Conservation (phyloP, 1,284 basidiomycete genomes). For the Coriolopsis trogii region DNA sequence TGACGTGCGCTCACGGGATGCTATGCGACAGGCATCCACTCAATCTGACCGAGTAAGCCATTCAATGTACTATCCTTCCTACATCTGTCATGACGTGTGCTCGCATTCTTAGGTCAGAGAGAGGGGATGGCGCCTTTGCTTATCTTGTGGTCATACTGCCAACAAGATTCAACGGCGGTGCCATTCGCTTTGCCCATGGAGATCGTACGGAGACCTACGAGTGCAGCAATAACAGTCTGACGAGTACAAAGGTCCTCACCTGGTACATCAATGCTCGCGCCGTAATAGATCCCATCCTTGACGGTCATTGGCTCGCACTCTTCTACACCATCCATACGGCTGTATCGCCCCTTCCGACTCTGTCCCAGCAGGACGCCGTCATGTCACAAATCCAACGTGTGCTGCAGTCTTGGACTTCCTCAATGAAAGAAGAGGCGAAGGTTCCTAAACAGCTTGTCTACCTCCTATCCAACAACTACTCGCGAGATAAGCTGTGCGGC, state of each 20-base stretch:
- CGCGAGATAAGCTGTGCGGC: not conserved
- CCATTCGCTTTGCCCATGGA: conserved; percentile 43
- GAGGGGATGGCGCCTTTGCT: conserved; percentile 46
- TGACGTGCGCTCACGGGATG: too few relatives aligned
- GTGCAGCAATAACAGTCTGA: conserved; percentile 30
- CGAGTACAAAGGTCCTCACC: conserved; percentile 40
- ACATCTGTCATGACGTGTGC: too few relatives aligned
- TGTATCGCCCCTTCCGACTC: conserved; percentile 17
- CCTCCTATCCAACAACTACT: not conserved
- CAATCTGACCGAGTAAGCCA: not conserved
- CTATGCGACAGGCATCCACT: not conserved
- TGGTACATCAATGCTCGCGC: conserved; percentile 58
- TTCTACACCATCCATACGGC: conserved; percentile 45
- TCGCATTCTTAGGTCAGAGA: conserved; percentile 37
- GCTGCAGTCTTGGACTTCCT: not conserved
- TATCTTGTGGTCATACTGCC: conserved; percentile 47
- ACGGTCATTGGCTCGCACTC: conserved; percentile 46
- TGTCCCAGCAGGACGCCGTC: not conserved
- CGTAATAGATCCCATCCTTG: conserved; percentile 44
- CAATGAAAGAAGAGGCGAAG: not conserved
- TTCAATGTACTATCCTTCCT: not conserved
- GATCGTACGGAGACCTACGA: conserved; percentile 35
- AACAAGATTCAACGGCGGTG: conserved; percentile 45
- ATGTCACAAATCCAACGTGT: not conserved
- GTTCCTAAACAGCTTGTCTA: not conserved